Base-by-base conservation (phyloP, 495 filamentous ascomycete species). In the Pyrenopolyporus hunteri region DNA sequence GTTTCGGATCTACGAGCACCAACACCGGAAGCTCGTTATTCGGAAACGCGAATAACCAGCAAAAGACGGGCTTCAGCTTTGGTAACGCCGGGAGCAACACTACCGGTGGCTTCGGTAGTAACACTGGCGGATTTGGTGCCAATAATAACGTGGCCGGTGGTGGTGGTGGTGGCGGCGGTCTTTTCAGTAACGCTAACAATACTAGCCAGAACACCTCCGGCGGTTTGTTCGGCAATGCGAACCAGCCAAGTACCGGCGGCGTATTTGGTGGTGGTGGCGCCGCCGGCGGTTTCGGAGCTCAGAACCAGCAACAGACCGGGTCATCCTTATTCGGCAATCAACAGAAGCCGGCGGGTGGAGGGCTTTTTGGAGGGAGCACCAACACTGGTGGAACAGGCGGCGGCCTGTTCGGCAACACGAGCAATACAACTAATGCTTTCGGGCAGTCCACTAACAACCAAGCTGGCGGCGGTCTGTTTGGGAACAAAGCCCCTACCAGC, bases 401-500 rank as follows among this genome's bases (percentile, higher is more conserved):
- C 14, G 74, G 81, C 14, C 64, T 83, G 4, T 82, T 83, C 65
- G 78, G 78, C 5, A 64, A 52, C 31, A 68, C 61, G 13, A 44
- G 51, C 32, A 74, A 66, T 49, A 64, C 64, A 9, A 68, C 70
- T 8, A 66, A 65, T 22, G 66, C 62, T 20, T 74, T 72, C 58
- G 63, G 74, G 11, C 56, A 62, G 25, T 7, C 57, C 11, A 69
- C 14, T 36, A 73, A 51, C 17, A 59, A 68, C 16, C 75, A 79
- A 26, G 59, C 78, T 16, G 78, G 81, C 14, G 80, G 75, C 29
- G 83, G 87, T 11, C 76, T 91, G 7, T 92, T 93, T 65, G 85
- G 85, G 13, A 67, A 67, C 29, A 83, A 83, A 52, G 75, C 80
- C 35, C 68, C 84, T 62, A 63, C 78, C 8, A 57, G 52, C 17